Base-by-base conservation (phyloP, 805 yeast genomes). In the Yarrowia phangngaensis region DNA sequence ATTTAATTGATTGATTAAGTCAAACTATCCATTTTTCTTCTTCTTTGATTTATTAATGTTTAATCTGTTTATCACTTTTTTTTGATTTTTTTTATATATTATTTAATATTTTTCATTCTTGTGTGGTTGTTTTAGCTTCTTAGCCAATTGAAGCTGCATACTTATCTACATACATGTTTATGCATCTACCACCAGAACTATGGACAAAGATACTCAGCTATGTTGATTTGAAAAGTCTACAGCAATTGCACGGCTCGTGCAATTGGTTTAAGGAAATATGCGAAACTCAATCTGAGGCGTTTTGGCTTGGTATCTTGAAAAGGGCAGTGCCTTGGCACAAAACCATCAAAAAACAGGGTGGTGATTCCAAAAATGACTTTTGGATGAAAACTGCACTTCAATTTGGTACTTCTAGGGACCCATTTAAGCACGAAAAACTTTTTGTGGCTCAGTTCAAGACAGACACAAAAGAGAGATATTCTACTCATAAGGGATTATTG, bases 121-220 rank as follows among this genome's bases (percentile, higher is more conserved):
- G n/a, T n/a, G n/a, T n/a, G n/a, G n/a, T n/a, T n/a, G n/a, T n/a
- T n/a, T n/a, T n/a, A n/a, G n/a, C n/a, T n/a, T n/a, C n/a, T n/a
- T n/a, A n/a, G n/a, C n/a, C n/a, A n/a, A n/a, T n/a, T n/a, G n/a
- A n/a, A n/a, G n/a, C n/a, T n/a, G n/a, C n/a, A n/a, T n/a, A n/a
- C n/a, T n/a, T n/a, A n/a, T n/a, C n/a, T n/a, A n/a, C 27, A 33
- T 13, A 20, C 36, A 13, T 26, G 20, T 13, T n/a, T 22, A 36
- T 36, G 43, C n/a, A 17, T 16, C 45, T 38, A 27, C 45, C 45
- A 19, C 20, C 45, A 38, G 45, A 38, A 38, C 45, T 38, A 38
- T 38, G 45, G 45, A 27, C 32, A 9, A 19, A 14, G 2, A 27
- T 38, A 13, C 32, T 38, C 6, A 32, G 19, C 13, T 26, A 26